Evolutionary conservation across 1,139 yeast genomes (phyloP), one percentile per base, ranked within the genome.

Genomic region (Kodamaea arcana): DNA sequence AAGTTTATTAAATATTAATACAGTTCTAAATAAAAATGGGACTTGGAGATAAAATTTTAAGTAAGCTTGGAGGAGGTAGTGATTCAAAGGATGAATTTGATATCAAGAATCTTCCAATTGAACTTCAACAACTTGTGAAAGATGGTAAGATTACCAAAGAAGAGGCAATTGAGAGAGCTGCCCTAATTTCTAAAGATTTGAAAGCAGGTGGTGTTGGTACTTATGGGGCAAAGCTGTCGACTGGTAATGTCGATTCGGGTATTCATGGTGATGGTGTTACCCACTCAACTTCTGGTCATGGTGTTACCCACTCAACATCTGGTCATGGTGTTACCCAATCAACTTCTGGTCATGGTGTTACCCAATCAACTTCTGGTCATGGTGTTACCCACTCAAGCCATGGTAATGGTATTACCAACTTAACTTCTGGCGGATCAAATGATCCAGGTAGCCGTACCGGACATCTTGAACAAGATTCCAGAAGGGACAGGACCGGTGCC

Each of bases 11-110:
- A n/a, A n/a, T n/a, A n/a, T n/a, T n/a, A n/a, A n/a, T n/a, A n/a
- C n/a, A n/a, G n/a, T n/a, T n/a, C 9, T 18, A 18, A 18, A 9
- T 9, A 18, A 31, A 29, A 27, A 63, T 63, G 69, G 69, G 69
- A 37, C 53, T 63, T 31, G 48, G 64, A 24, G 68, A 62, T 45
- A 63, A 61, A 45, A 46, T 63, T 40, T 52, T 50, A 44, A 51
- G 56, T 32, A 63, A 60, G 39, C 50, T 63, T 33, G 52, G 56
- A 29, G 50, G 55, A 45, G 41, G 43, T 38, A 55, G 38, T 25
- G 40, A 34, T 24, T 18, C 28, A 26, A 34, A 51, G 5, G 25
- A 14, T 16, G 24, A 33, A 32, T 21, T 36, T 13, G 56, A 52
- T 44, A 44, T 51, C 41, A 43, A 49, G 35, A 44, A 43, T 10